Percentiles rank a stretch among this genome's conserved stretches.
phyloP scores from a whole-genome alignment of 2,329 filamentous ascomycete species.

The Diaporthe ilicicola region DNA sequence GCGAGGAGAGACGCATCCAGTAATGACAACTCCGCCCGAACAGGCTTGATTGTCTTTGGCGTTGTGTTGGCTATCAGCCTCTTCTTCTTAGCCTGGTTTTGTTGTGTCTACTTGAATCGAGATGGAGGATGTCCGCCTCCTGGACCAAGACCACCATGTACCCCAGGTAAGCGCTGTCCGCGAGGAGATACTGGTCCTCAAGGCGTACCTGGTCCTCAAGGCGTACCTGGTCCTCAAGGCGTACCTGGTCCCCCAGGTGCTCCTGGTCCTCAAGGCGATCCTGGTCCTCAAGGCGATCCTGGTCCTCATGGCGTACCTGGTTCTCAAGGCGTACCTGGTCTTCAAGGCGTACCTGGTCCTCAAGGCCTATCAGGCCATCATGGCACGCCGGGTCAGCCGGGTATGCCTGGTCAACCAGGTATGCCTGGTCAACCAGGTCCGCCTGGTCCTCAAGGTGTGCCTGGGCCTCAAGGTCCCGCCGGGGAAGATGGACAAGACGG shows the following conservation, averaged over 20 bases:
- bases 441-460: background rate
- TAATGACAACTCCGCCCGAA: background rate
- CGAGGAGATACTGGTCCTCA: too few relatives aligned
- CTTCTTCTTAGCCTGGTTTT: background rate
- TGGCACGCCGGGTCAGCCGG: background rate
- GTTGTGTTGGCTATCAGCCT: background rate
- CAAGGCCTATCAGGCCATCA: background rate
- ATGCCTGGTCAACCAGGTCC: background rate
- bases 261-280: background rate
- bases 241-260: background rate
- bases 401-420: background rate
- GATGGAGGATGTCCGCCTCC: too few relatives aligned
- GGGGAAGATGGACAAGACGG: background rate
- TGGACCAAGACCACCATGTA: too few relatives aligned
- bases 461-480: background rate
- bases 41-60: slow-evolving; percentile 13
- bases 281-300: background rate
- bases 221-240: too few relatives aligned
- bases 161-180: too few relatives aligned
- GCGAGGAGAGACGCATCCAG: background rate
- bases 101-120: slow-evolving; percentile 12
- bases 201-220: too few relatives aligned
- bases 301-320: background rate
- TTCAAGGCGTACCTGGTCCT: background rate
- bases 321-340: background rate